Evolutionary conservation across 139 green algal species (phyloP).

Genomic region (Parachlorella kessleri): DNA sequence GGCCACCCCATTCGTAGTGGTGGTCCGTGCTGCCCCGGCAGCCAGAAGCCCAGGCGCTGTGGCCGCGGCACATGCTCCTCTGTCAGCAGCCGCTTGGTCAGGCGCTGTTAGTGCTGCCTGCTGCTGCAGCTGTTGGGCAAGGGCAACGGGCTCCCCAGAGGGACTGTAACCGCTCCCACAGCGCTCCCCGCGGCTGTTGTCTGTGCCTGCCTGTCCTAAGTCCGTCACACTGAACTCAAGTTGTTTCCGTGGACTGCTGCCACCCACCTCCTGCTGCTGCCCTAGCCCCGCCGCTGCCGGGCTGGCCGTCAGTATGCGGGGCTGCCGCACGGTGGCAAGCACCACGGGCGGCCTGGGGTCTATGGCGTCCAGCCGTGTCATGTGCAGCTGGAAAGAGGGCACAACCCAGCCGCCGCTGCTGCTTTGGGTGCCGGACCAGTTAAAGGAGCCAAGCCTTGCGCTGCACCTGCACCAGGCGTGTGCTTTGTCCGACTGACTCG

Average conservation of each 20-base stretch:
- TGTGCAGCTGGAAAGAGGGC: slow-evolving; percentile 78
- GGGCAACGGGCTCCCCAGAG: neutral
- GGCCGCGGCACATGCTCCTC: neutral
- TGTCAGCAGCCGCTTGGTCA: neutral
- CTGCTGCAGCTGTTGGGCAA: too few relatives aligned
- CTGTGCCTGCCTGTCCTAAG: too few relatives aligned
- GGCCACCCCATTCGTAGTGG: neutral
- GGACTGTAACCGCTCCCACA: neutral
- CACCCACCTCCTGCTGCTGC: neutral
- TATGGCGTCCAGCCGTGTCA: slow-evolving; percentile 54
- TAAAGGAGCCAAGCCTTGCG: slow-evolving; percentile 78
- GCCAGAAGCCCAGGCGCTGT: too few relatives aligned
- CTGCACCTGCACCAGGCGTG: slow-evolving; percentile 46
- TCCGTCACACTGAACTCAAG: too few relatives aligned
- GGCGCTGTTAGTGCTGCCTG: too few relatives aligned
- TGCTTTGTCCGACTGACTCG: too few relatives aligned
- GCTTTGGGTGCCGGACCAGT: slow-evolving; percentile 76
- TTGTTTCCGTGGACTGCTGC: too few relatives aligned
- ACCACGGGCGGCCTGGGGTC: neutral
- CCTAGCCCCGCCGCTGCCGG: too few relatives aligned
- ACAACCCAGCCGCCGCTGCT: slow-evolving; percentile 63
- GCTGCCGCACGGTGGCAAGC: slow-evolving; percentile 10
- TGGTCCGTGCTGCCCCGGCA: neutral
- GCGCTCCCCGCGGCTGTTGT: neutral
- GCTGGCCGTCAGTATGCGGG: slow-evolving; percentile 12